These are phyloP conservation scores for Penicillium decumbens DNA, from an alignment of 2,329 filamentous ascomycete genomes.

Conservation along the genomic window DNA sequence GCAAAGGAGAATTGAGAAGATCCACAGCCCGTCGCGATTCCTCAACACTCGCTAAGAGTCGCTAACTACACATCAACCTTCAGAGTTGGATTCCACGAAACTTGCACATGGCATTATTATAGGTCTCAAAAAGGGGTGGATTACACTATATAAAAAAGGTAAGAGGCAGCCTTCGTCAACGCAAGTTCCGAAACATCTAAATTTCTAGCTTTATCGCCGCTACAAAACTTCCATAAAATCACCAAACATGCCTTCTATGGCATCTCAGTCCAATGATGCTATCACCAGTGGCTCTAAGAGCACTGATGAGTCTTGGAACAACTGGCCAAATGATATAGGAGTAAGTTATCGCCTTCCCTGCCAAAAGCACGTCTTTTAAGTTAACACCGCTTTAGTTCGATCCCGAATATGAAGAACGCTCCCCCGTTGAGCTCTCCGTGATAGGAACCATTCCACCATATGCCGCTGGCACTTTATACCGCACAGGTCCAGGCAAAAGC, in stretches of 20 bases:
- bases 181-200: background rate
- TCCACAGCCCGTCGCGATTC: slow-evolving; percentile 19
- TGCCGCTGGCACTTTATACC: slow-evolving; percentile 66
- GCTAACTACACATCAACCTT: background rate
- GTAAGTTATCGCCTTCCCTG: slow-evolving; percentile 32
- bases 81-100: background rate
- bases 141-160: background rate
- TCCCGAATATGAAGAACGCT: slow-evolving; percentile 60
- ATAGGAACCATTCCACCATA: slow-evolving; percentile 65
- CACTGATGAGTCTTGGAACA: slow-evolving; percentile 30
- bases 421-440: slow-evolving; percentile 60
- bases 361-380: background rate
- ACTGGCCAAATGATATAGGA: slow-evolving; percentile 52
- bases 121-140: background rate
- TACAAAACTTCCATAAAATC: background rate
- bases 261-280: background rate
- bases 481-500: slow-evolving; percentile 67
- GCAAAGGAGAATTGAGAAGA: background rate
- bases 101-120: background rate
- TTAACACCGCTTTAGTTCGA: slow-evolving; percentile 54
- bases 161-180: background rate
- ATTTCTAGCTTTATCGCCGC: background rate
- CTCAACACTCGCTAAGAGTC: slow-evolving; percentile 7
- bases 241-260: slow-evolving; percentile 6
- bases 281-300: background rate